Base-by-base conservation (phyloP, 1,284 basidiomycete genomes). In the Ustilago hordei region DNA sequence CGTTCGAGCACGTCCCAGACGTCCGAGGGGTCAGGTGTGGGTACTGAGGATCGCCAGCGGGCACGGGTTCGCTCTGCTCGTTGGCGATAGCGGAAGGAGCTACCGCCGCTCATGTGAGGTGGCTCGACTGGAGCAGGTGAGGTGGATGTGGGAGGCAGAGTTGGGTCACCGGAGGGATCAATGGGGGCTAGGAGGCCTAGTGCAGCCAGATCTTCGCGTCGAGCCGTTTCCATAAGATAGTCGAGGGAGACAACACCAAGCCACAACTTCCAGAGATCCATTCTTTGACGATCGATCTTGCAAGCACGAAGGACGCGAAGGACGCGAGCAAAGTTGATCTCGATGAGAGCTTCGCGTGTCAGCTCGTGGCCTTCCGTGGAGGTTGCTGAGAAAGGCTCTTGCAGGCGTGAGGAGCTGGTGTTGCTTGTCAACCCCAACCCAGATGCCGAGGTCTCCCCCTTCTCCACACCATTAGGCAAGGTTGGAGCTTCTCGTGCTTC, bases 221-320 rank as follows among this genome's bases (percentile, higher is more conserved):
- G 54, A 2, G 60, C 53, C 8, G 67, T 70, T 13, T 74, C 71
- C 67, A 70, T 56, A 31, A 74, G 39, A 31, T 45, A 41, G 7
- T 78, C 75, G 43, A 78, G 71, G 57, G 75, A 64, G 32, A 60
- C 48, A 3, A 75, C 64, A 48, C 80, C 81, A 4, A 85, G 76
- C 84, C 84, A 85, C 31, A 81, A 60, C 53, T 67, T 74, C 84
- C 84, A 85, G n/a, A 85, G 56, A 52, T 79, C 71, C 53, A 85
- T 57, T 11, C 76, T 72, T 53, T 84, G 79, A 8, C 84, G 69
- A 55, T 85, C 83, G 31, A 83, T 31, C 61, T 78, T 78, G 69
- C 84, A 85, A 2, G 80, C 79, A 13, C 68, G 65, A 55, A 85
- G 60, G 35, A 80, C 78, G 12, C 79, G 69, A n/a, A 76, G 47